Evolutionary conservation across 2,329 filamentous ascomycete species (phyloP), one percentile per base, ranked within the genome.

Genomic region (Pseudopithomyces maydicus): DNA sequence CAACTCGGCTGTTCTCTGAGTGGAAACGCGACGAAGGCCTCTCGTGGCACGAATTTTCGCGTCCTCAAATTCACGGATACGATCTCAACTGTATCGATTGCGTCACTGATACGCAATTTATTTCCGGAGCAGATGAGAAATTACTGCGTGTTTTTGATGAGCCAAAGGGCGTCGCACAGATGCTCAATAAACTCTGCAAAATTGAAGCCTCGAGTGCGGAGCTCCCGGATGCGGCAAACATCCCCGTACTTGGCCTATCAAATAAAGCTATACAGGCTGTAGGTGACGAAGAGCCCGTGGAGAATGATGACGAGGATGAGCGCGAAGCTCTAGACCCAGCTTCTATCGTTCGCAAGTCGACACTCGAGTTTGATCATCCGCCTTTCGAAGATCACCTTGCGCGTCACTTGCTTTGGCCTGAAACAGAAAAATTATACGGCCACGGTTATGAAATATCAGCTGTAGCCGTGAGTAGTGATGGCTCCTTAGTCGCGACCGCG

Each of bases 11-110:
- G 19, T 91, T 94, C 74, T 89, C 91, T 1, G 81, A 88, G 68
- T 98, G 94, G 95, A 84, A 83, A 58, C 80, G 81, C 29, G 76
- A 74, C 2, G 67, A 71, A 2, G 69, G 66, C 3, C 54, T 61
- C 39, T 92, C 91, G 11, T 99, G 95, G 95, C 94, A 98, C 76
- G 95, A 99, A 75, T 92, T 98, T 81, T 90, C 93, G 1, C 84
- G 95, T 48, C 95, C 95, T 3, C 95, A 99, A 74, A 99, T 99
- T 63, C 95, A 99, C 74, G 95, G 95, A 36, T 99, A 99, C 74
- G 94, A 99, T 74, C 84, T 99, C 53, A 99, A 98, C 80, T 98
- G 95, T 74, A 88, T 98, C 61, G 90, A 92, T 69, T 85, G 88
- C 0, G 81, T 97, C 5, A 88, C 86, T 7, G 77, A 84, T 7